A percentile compares a stretch with the other conserved stretches of the same genome.
These are phyloP conservation scores for Globisporangium heterothallicum DNA, from an alignment of 352 stramenopile genomes.

Conservation along the genomic window DNA sequence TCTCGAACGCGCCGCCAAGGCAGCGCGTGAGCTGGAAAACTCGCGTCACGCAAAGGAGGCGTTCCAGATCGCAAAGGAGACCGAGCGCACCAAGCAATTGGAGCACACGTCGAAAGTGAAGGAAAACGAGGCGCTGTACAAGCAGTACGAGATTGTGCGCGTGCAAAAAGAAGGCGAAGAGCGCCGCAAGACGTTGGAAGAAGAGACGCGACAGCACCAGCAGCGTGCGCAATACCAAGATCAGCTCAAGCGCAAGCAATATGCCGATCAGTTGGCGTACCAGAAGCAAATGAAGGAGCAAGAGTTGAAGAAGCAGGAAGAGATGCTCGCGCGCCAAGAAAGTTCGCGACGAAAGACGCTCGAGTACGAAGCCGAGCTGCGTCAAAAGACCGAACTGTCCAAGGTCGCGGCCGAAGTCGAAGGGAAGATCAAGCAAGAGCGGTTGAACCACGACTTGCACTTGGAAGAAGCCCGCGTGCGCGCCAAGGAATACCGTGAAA, in stretches of 20 bases:
- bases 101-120: constrained; percentile 91
- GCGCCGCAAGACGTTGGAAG: constrained; percentile 95
- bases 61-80: constrained; percentile 95
- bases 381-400: constrained; percentile 92
- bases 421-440: constrained; percentile 94
- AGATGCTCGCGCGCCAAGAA: constrained; percentile 95
- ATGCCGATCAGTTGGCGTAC: constrained; percentile 95
- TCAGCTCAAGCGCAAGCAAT: constrained; percentile 98
- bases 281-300: constrained; percentile 96
- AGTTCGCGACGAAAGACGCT: constrained; percentile 95
- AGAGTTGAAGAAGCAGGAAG: constrained; percentile 98
- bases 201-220: constrained; percentile 97
- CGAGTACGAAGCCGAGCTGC: constrained; percentile 95
- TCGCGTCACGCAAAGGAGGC: constrained; percentile 91
- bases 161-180: constrained; percentile 96
- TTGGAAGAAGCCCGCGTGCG: constrained; percentile 93
- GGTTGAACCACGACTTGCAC: constrained; percentile 98
- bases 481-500: constrained; percentile 89
- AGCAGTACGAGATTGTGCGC: constrained; percentile 92
- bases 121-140: constrained; percentile 89
- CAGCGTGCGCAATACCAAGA: constrained; percentile 96
- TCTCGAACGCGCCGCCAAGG: constrained; percentile 96
- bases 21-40: constrained; percentile 95
- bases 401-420: constrained; percentile 95
- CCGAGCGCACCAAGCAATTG: constrained; percentile 93